phyloP scores from a whole-genome alignment of 768 basidiomycete species.

The Russula brevipes region DNA sequence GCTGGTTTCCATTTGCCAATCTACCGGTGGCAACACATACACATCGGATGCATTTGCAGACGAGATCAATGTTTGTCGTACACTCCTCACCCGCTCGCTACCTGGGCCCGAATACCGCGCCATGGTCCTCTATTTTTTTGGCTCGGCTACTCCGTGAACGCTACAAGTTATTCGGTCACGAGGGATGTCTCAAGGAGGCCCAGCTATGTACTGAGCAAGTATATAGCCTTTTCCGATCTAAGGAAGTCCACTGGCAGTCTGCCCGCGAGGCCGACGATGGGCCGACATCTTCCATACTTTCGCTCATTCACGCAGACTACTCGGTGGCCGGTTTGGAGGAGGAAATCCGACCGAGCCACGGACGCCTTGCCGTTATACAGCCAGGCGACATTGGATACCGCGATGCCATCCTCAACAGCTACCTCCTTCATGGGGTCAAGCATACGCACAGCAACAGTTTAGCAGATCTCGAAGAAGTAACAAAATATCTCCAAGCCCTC shows the following conservation, averaged over 20 bases:
- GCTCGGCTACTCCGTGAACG: background rate
- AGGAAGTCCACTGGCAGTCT: slow-evolving; percentile 1
- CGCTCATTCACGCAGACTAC: background rate
- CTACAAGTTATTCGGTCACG: background rate
- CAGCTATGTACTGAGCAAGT: background rate
- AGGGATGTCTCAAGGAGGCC: slow-evolving; percentile 1
- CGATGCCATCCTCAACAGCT: background rate
- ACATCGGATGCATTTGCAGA: background rate
- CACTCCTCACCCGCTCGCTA: background rate
- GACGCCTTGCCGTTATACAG: background rate
- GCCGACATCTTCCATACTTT: background rate
- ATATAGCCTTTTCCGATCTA: background rate
- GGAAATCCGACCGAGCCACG: background rate
- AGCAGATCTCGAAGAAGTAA: slow-evolving; percentile 1
- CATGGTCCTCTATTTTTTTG: background rate
- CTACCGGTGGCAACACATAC: background rate
- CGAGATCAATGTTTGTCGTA: background rate
- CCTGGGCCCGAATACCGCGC: background rate
- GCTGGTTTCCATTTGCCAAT: background rate
- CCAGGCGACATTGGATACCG: background rate
- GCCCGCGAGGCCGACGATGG: background rate
- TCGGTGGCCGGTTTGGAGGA: background rate
- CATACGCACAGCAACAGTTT: background rate
- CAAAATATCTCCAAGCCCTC: background rate
- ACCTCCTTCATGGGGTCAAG: background rate